Evolutionary conservation across 164 flowering plant genomes (phyloP).

Genomic region (Magnolia officinalis): DNA sequence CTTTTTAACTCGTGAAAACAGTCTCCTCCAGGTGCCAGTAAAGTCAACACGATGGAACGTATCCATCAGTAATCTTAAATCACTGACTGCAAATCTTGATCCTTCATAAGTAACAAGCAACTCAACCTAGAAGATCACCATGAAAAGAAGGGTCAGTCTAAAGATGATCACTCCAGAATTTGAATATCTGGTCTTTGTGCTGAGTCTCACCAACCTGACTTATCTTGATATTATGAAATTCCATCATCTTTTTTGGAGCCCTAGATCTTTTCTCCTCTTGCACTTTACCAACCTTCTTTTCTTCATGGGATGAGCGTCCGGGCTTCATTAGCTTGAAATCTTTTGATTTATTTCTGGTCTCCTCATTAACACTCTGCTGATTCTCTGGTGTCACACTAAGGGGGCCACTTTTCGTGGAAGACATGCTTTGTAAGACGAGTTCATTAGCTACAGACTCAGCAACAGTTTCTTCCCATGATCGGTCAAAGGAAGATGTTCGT

Average conservation of each 20-base stretch:
- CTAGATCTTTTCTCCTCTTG: slow-evolving; percentile 78
- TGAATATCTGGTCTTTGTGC: not conserved
- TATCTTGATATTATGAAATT: slow-evolving; percentile 90
- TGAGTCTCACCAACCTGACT: slow-evolving; percentile 64
- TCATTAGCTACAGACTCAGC: slow-evolving; percentile 95
- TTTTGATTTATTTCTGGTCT: slow-evolving; percentile 54
- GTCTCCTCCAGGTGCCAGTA: slow-evolving; percentile 93
- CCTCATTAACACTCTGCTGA: slow-evolving; percentile 41
- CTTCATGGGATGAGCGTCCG: slow-evolving; percentile 91
- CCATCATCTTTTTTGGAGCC: slow-evolving; percentile 84
- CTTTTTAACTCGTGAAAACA: slow-evolving; percentile 93
- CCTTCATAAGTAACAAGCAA: slow-evolving; percentile 91
- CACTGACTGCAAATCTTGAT: slow-evolving; percentile 85
- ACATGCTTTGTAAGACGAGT: slow-evolving; percentile 50
- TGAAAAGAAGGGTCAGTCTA: not conserved
- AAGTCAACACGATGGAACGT: slow-evolving; percentile 86
- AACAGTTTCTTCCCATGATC: slow-evolving; percentile 92
- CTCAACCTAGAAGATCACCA: slow-evolving; percentile 61
- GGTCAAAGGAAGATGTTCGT: slow-evolving; percentile 92
- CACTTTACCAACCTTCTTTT: slow-evolving; percentile 68
- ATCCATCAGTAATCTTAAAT: slow-evolving; percentile 90
- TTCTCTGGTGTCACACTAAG: slow-evolving; percentile 49
- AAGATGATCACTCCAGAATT: not conserved
- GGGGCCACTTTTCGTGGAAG: slow-evolving; percentile 45
- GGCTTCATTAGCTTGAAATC: slow-evolving; percentile 63